These are phyloP conservation scores for Lipomyces lipofer DNA, from an alignment of 805 yeast genomes.

Conservation along the genomic window DNA sequence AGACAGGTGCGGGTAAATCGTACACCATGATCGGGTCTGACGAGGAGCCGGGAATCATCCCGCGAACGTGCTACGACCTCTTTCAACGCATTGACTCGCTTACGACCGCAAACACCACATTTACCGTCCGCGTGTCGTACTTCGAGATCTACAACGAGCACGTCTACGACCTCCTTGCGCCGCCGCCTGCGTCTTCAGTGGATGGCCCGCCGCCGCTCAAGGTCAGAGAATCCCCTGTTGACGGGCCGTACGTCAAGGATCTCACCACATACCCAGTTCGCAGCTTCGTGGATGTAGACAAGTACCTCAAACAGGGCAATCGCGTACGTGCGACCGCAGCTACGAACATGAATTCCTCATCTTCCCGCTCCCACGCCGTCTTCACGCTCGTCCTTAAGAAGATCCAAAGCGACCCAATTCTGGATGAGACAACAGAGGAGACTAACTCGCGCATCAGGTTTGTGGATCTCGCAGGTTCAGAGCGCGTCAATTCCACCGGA, in stretches of 20 bases:
- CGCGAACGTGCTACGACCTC: constrained; percentile 51
- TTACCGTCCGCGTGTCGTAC: constrained; percentile 49
- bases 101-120: constrained; percentile 40
- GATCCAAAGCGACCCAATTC: constrained; percentile 41
- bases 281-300: constrained; percentile 47
- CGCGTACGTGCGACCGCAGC: constrained; percentile 58
- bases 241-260: constrained; percentile 59
- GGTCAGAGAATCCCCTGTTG: constrained; percentile 61
- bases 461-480: constrained; percentile 85
- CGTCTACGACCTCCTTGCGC: constrained; percentile 57
- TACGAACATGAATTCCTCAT: constrained; percentile 64
- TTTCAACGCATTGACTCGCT: constrained; percentile 44
- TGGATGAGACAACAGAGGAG: constrained; percentile 29
- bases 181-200: constrained; percentile 16
- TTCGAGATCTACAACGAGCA: constrained; percentile 72
- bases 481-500: constrained; percentile 63
- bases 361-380: constrained; percentile 76
- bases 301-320: constrained; percentile 51
- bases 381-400: constrained; percentile 58
- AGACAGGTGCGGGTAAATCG: constrained; percentile 42
- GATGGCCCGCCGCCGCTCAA: constrained; percentile 22
- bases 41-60: constrained; percentile 58
- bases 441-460: constrained; percentile 48
- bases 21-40: constrained; percentile 54
- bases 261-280: constrained; percentile 50